Base-by-base conservation (phyloP, 768 basidiomycete species). In the Pisolithus albus region DNA sequence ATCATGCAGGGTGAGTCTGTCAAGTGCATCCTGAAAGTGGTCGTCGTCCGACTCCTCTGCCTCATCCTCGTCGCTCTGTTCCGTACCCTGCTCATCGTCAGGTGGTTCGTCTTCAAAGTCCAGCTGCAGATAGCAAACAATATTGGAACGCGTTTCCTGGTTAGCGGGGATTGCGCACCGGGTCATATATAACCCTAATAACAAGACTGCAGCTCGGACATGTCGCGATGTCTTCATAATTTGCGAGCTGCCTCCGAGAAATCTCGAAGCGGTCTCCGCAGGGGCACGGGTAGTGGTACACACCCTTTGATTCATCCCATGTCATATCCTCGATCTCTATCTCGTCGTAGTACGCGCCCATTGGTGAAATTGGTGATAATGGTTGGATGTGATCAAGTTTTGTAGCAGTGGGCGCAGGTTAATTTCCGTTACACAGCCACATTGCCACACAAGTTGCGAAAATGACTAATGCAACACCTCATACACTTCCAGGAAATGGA, bases 181-280 rank as follows among this genome's bases (percentile, higher is more conserved):
- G 94, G 67, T 99, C 95, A 67, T 85, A 98, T 41, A 98, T 80
- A 40, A 98, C 88, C 50, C 95, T 75, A 46, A 98, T 91, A 30
- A 97, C 78, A 21, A 98, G 75, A 57, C 91, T 94, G 61, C 96
- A 99, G 66, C 91, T 94, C 0, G 96, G 96, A 73, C 96, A 98
- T 47, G 81, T 93, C 21, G 94, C 95, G 43, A 94, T 82, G 65
- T 98, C 96, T 61, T 97, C 96, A 50, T 82, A 96, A 58, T 92
- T 75, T 42, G 82, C 79, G 7, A 97, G 81, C 69, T 97, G 92
- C 55, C 74, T 72, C 59, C 86, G 81, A 28, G 87, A 82, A 58
- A 98, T 97, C 69, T 98, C 95, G 72, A 98, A 99, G 39, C 94
- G 84, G 71, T 99, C 95, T 8, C 95, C 95, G 63, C 95, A 98